Percentiles rank a stretch among this genome's conserved stretches.
Conservation (phyloP, 2,329 filamentous ascomycete species). For the Trichoderma pleuroti region DNA sequence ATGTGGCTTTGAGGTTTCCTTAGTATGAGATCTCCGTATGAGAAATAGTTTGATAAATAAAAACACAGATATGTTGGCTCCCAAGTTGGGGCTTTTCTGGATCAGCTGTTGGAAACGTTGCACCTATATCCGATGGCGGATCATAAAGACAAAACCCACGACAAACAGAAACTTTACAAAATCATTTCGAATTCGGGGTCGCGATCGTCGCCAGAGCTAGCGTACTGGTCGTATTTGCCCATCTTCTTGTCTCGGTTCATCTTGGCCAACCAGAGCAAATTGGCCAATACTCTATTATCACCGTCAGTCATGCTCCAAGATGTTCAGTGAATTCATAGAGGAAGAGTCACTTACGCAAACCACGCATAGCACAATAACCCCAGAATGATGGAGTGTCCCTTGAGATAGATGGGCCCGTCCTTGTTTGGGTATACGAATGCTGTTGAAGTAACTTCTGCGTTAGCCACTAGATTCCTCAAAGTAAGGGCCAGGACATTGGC, state of each 20-base stretch:
- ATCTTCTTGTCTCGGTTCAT: conserved; percentile 59
- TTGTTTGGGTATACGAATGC: conserved; percentile 58
- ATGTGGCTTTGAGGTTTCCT: background rate
- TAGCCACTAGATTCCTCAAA: background rate
- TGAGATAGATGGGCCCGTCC: conserved; percentile 56
- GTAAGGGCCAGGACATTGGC: conserved; percentile 14
- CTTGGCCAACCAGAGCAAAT: conserved; percentile 61
- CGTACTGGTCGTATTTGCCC: conserved; percentile 57
- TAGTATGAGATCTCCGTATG: background rate
- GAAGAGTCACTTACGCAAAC: conserved; percentile 52
- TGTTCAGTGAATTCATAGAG: background rate
- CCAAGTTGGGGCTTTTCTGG: background rate
- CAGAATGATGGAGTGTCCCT: conserved; percentile 59
- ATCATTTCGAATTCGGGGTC: conserved; percentile 61
- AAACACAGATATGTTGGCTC: background rate
- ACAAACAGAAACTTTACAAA: conserved; percentile 35
- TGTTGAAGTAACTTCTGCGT: conserved; percentile 19
- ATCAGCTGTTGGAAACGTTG: background rate
- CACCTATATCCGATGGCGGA: background rate
- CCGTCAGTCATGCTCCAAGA: background rate
- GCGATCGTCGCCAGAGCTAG: conserved; percentile 58
- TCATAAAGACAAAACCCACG: background rate
- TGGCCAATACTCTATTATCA: conserved; percentile 50
- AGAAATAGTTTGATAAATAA: background rate
- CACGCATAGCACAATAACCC: conserved; percentile 59